Percentiles rank a stretch among this genome's conserved stretches.
phyloP scores from a whole-genome alignment of 768 basidiomycete genomes.

The Exsudoporus frostii region DNA sequence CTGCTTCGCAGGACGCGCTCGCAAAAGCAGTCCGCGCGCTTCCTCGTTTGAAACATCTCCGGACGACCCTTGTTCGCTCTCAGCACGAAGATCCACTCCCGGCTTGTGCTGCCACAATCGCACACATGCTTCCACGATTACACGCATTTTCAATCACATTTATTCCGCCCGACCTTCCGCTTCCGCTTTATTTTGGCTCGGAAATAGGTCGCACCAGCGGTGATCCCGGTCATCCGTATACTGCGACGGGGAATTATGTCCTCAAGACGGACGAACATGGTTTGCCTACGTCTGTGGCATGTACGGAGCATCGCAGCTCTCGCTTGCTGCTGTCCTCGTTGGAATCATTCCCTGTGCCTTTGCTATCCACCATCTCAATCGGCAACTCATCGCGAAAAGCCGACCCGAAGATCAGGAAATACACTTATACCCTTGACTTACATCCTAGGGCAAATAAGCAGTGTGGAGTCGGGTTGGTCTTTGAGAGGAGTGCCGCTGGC shows the following conservation, averaged over 20 bases:
- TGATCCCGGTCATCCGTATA: constrained; percentile 24
- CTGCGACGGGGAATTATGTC: constrained; percentile 52
- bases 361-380: constrained; percentile 19
- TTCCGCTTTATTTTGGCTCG: constrained; percentile 45
- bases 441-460: constrained; percentile 37
- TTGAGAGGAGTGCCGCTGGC: constrained; percentile 61
- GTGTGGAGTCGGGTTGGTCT: constrained; percentile 43
- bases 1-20: constrained; percentile 36
- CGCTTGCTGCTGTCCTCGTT: constrained; percentile 29
- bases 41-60: constrained; percentile 58
- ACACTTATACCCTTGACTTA: constrained; percentile 25
- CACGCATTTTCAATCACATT: constrained; percentile 61
- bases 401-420: constrained; percentile 28
- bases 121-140: constrained; percentile 65
- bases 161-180: constrained; percentile 54
- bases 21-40: constrained; percentile 61
- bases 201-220: constrained; percentile 36
- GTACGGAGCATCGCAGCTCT: constrained; percentile 43
- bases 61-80: constrained; percentile 63
- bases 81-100: constrained; percentile 61
- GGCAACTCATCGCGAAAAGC: constrained; percentile 26
- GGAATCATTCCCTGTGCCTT: constrained; percentile 12
- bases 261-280: constrained; percentile 62
- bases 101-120: constrained; percentile 58
- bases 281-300: constrained; percentile 52